A percentile compares a stretch with the other conserved stretches of the same genome.
Evolutionary conservation across 1,139 yeast species (phyloP).

Genomic region (Suhomyces bolitotheri): DNA sequence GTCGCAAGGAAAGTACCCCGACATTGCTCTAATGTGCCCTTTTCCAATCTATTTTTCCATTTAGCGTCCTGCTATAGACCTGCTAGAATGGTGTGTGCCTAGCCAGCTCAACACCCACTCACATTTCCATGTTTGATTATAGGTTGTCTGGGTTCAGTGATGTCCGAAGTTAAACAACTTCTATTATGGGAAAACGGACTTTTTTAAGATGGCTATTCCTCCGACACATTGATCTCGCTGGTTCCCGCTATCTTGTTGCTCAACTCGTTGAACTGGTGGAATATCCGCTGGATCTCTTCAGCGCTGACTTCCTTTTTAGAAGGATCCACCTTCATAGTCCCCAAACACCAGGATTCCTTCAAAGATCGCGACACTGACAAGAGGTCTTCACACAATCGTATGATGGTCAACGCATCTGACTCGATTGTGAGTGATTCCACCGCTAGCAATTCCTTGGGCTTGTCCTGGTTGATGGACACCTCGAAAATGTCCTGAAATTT

Average conservation of each 20-base stretch:
- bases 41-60: too few relatives aligned
- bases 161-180: too few relatives aligned
- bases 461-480: conserved; percentile 43
- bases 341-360: conserved; percentile 59
- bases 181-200: too few relatives aligned
- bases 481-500: conserved; percentile 49
- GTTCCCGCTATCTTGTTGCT: conserved; percentile 36
- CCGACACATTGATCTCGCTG: neutral
- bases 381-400: conserved; percentile 54
- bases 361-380: conserved; percentile 49
- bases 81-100: too few relatives aligned
- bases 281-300: conserved; percentile 28
- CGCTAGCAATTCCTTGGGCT: conserved; percentile 52
- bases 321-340: conserved; percentile 44
- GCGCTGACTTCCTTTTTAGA: conserved; percentile 21
- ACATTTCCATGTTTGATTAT: too few relatives aligned
- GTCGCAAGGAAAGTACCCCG: too few relatives aligned
- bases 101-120: too few relatives aligned
- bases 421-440: conserved; percentile 59
- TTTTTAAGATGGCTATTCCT: too few relatives aligned
- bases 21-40: too few relatives aligned
- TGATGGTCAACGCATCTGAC: conserved; percentile 51
- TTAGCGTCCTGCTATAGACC: too few relatives aligned
- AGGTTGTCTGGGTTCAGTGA: too few relatives aligned
- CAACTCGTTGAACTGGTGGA: conserved; percentile 41